Evolutionary conservation across 495 filamentous ascomycete species (phyloP), one percentile per base, ranked within the genome.

Genomic region (Stereocaulon alpinum): DNA sequence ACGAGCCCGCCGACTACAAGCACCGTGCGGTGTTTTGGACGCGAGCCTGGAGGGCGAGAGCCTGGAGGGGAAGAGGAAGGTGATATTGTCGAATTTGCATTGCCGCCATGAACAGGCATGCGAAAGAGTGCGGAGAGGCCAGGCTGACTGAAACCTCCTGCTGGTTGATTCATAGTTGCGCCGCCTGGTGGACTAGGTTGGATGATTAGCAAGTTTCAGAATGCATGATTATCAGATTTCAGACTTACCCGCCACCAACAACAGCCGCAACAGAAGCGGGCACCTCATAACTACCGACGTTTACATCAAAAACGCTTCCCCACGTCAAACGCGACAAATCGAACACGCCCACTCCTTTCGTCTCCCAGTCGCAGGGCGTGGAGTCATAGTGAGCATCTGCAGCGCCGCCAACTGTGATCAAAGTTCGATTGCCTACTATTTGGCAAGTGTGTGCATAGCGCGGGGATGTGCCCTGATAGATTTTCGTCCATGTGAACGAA

Each of bases 381-480:
- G 65, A 53, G 17, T 52, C 61, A 5, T 62, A 50, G 34, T 67
- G 64, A 0, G 51, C n/a, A 15, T 55, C 40, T 14, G 44, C 22
- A 17, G 61, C 61, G 15, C 74, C 74, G 34, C 74, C 74, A 24
- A 77, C 70, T 3, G 73, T 73, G 14, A 77, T 56, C 69, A 76
- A 69, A 27, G 72, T 73, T 2, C 68, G 63, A 41, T 64, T 63
- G 2, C 66, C 70, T 17, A 67, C 69, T 22, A 68, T 40, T 44
- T 75, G 72, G 56, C 74, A 77, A 15, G 68, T 74, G 40, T 72
- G 70, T 18, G 67, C 69, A 57, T 59, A 74, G 7, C 72, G 65
- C 12, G 72, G 70, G n/a, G 50, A 49, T 11, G 41, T 53, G 14
- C 70, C 70, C 29, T 67, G 56, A 47, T 66, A 69, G 6, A 69